A percentile compares a stretch with the other conserved stretches of the same genome.
Evolutionary conservation across 306 rosid genomes (phyloP).

Genomic region (Myrica gale): DNA sequence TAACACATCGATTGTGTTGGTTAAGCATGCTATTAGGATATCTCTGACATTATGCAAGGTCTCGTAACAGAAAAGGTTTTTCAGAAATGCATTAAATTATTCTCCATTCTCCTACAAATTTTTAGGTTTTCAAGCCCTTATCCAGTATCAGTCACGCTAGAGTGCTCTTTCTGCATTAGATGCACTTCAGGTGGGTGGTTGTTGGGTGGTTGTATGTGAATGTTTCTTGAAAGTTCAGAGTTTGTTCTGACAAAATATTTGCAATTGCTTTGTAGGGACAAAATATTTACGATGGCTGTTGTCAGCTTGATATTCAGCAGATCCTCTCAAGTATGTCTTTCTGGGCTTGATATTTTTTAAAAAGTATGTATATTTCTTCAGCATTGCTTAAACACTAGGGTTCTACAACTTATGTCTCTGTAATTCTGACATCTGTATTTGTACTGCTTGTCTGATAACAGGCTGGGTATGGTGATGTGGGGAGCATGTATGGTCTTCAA

Average conservation of each 20-base stretch:
- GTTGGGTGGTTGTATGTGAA: slow-evolving; percentile 8
- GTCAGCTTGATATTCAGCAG: slow-evolving; percentile 92
- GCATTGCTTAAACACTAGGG: background rate
- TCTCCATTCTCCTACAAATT: slow-evolving; percentile 33
- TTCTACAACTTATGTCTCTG: background rate
- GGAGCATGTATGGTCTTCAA: slow-evolving; percentile 64
- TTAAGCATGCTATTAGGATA: slow-evolving; percentile 10
- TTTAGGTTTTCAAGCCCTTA: slow-evolving; percentile 96
- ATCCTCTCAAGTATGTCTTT: slow-evolving; percentile 64
- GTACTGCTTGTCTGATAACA: slow-evolving; percentile 34
- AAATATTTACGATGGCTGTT: slow-evolving; percentile 95
- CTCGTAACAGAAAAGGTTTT: slow-evolving; percentile 10
- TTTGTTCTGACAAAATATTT: slow-evolving; percentile 23
- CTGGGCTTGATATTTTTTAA: too few relatives aligned
- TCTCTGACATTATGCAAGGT: slow-evolving; percentile 3
- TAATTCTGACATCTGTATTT: background rate
- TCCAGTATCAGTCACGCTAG: slow-evolving; percentile 79
- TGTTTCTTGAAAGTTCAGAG: slow-evolving; percentile 19
- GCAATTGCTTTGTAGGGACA: slow-evolving; percentile 61
- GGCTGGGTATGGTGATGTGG: slow-evolving; percentile 87
- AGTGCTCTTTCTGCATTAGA: slow-evolving; percentile 82
- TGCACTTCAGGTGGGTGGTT: slow-evolving; percentile 72
- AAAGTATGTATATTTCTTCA: too few relatives aligned
- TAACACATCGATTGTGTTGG: background rate
- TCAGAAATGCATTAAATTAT: slow-evolving; percentile 16